Evolutionary conservation across 2,329 filamentous ascomycete species (phyloP).

Genomic region (Ophiostoma australiae): DNA sequence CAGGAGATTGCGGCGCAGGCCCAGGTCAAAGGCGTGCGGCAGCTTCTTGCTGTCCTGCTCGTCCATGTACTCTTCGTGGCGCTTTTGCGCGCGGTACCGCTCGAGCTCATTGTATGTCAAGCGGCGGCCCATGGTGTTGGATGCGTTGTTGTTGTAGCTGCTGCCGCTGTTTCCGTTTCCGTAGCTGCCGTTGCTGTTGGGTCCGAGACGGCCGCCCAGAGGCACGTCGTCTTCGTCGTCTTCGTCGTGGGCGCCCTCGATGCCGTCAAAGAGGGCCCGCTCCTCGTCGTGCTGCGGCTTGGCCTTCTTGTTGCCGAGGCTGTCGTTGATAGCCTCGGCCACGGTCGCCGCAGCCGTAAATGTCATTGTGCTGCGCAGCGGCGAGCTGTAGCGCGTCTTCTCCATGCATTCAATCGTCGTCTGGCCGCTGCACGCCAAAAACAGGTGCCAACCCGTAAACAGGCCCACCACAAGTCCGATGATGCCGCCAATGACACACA

Average conservation of each 20-base stretch:
- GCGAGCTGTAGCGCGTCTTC: conserved; percentile 88
- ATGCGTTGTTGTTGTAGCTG: conserved; percentile 22
- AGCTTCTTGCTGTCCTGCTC: conserved; percentile 83
- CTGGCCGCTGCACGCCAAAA: conserved; percentile 70
- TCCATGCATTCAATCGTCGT: conserved; percentile 96
- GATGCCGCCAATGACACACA: conserved; percentile 82
- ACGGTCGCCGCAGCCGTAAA: conserved; percentile 58
- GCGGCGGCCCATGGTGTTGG: conserved; percentile 39
- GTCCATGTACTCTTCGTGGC: conserved; percentile 72
- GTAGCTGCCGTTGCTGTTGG: conserved; percentile 12
- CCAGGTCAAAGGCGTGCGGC: conserved; percentile 90
- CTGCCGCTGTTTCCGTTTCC: not conserved
- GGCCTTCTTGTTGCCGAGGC: conserved; percentile 38
- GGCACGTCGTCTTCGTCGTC: conserved; percentile 3
- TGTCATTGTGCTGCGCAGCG: conserved; percentile 57
- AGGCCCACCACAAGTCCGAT: conserved; percentile 83
- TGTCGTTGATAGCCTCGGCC: conserved; percentile 42
- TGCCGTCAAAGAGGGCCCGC: conserved; percentile 19
- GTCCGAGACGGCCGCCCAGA: not conserved
- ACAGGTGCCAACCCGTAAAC: conserved; percentile 89
- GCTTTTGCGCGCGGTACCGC: conserved; percentile 49
- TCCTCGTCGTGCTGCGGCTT: conserved; percentile 19
- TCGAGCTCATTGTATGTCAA: conserved; percentile 53
- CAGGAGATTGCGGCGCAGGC: conserved; percentile 69
- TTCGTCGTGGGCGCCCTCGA: conserved; percentile 23